Conservation (phyloP, 2,329 filamentous ascomycete genomes). For the Exophiala viscosa region DNA sequence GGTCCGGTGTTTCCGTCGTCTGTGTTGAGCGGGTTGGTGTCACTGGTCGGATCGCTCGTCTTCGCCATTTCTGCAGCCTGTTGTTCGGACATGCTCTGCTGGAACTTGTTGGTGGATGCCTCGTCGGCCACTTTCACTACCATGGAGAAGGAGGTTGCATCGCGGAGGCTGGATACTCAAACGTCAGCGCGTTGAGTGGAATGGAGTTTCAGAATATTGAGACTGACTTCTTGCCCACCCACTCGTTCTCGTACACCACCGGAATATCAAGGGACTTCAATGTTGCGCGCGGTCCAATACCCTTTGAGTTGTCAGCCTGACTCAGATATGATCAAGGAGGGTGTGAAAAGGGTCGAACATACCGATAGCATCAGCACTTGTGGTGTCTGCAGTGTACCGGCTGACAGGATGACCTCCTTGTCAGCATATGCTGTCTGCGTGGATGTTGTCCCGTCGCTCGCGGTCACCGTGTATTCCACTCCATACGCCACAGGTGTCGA, state of each 20-base stretch:
- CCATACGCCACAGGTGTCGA: conserved; percentile 9
- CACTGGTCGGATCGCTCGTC: too few relatives aligned
- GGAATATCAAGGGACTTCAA: conserved; percentile 41
- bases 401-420: conserved; percentile 37
- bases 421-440: conserved; percentile 25
- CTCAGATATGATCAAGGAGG: not conserved
- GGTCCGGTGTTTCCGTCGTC: too few relatives aligned
- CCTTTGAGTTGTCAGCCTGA: not conserved
- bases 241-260: conserved; percentile 31
- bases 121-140: too few relatives aligned
- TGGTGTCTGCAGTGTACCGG: conserved; percentile 38
- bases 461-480: conserved; percentile 7
- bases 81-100: too few relatives aligned
- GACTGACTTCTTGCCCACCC: conserved; percentile 32
- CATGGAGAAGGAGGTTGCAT: too few relatives aligned
- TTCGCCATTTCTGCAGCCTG: too few relatives aligned
- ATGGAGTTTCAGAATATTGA: not conserved
- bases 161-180: too few relatives aligned
- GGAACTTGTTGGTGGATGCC: too few relatives aligned
- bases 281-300: conserved; percentile 42
- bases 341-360: not conserved
- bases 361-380: conserved; percentile 39
- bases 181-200: not conserved
- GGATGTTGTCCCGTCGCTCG: conserved; percentile 9
- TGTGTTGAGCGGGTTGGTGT: too few relatives aligned